phyloP scores from a whole-genome alignment of 768 basidiomycete species.

The Suillus tomentosus region DNA sequence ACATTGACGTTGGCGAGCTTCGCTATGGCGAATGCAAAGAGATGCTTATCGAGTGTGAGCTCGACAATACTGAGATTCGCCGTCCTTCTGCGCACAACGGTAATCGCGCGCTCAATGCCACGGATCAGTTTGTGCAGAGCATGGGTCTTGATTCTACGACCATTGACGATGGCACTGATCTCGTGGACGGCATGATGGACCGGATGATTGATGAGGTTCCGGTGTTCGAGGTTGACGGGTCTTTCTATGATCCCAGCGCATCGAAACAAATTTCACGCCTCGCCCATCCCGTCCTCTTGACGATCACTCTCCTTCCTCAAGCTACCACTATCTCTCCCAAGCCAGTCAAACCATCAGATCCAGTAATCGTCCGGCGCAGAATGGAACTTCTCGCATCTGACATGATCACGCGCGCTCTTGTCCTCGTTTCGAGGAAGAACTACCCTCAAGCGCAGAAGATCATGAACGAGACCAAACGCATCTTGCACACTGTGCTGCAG shows the following conservation, averaged over 20 bases:
- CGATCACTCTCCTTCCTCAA: constrained; percentile 82
- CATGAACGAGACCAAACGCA: constrained; percentile 87
- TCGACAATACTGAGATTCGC: constrained; percentile 68
- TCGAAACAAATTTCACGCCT: constrained; percentile 84
- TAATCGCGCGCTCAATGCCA: constrained; percentile 62
- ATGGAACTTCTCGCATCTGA: constrained; percentile 97
- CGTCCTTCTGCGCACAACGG: constrained; percentile 19
- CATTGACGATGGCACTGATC: constrained; percentile 70
- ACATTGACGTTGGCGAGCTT: constrained; percentile 92
- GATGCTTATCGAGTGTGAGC: constrained; percentile 91
- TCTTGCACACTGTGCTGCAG: constrained; percentile 88
- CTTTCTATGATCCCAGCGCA: constrained; percentile 90
- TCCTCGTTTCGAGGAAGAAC: constrained; percentile 90
- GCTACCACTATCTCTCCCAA: constrained; percentile 34
- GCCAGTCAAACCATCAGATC: constrained; percentile 61
- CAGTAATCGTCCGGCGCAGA: constrained; percentile 86
- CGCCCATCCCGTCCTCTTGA: constrained; percentile 85
- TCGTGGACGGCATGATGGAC: constrained; percentile 92
- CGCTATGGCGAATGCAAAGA: constrained; percentile 97
- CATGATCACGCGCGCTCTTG: constrained; percentile 94
- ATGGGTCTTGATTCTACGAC: constrained; percentile 77
- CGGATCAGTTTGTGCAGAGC: constrained; percentile 85
- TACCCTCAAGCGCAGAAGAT: constrained; percentile 90
- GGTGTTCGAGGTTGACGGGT: constrained; percentile 92
- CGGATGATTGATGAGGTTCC: constrained; percentile 98